Conservation (phyloP, 441 rosid genomes). For the Arabidopsis lyrata region DNA sequence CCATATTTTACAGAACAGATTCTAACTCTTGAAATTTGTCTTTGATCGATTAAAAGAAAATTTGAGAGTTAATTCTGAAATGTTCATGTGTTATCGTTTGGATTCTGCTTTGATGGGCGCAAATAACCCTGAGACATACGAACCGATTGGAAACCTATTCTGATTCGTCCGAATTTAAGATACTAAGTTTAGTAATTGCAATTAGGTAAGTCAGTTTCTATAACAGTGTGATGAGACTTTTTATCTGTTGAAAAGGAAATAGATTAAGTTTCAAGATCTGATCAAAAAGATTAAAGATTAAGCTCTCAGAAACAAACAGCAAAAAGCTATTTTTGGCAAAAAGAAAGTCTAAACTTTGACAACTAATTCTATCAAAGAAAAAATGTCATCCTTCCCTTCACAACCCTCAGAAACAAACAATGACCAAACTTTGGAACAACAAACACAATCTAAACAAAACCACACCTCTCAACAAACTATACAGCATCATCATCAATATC, state of each 20-base stretch:
- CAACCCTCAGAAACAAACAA: conserved; percentile 40
- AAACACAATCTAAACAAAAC: conserved; percentile 44
- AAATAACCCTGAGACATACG: background rate
- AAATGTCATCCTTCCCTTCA: conserved; percentile 16
- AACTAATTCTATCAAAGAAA: conserved; percentile 30
- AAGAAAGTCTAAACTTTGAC: conserved; percentile 24
- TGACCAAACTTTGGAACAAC: conserved; percentile 41
- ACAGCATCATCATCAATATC: conserved; percentile 27
- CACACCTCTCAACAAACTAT: conserved; percentile 22
- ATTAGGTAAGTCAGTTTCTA: background rate
- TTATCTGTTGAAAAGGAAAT: background rate
- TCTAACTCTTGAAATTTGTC: conserved; percentile 24
- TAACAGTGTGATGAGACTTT: background rate
- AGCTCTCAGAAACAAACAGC: conserved; percentile 17
- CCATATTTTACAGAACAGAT: conserved; percentile 24
- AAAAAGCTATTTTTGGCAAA: conserved; percentile 36
- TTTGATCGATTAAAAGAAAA: conserved; percentile 7
- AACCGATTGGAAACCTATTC: background rate
- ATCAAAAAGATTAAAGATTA: background rate
- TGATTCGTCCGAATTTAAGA: conserved; percentile 13
- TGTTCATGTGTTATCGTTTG: background rate
- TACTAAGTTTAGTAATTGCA: background rate
- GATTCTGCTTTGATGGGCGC: background rate
- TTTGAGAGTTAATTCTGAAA: background rate
- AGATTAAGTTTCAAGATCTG: conserved; percentile 9